Base-by-base conservation (phyloP, 345 rosid species). In the Gossypium mustelinum region DNA sequence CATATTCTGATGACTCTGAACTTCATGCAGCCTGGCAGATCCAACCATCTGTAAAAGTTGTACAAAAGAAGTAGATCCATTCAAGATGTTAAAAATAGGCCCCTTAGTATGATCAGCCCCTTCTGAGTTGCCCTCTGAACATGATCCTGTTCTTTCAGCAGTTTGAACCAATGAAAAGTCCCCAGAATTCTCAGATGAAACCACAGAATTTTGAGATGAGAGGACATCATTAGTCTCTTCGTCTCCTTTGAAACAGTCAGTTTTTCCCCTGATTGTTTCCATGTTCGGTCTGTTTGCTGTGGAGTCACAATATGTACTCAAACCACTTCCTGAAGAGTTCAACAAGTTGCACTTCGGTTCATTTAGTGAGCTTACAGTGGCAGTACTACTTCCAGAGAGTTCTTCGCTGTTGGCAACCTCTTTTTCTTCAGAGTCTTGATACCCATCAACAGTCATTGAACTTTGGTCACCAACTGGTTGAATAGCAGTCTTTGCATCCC, bases 1-100 rank as follows among this genome's bases (percentile, higher is more conserved):
- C 60, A 60, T 20, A 59, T 65, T 77, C 76, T 64, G 85, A 47
- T 65, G 82, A 74, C 59, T 66, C 47, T 61, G 65, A 68, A 74
- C 79, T 68, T 78, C 84, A 59, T 77, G 80, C 41, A 52, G 75
- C 71, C 54, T 73, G 72, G 77, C 63, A 45, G 85, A 81, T 70
- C 82, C 91, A 65, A 81, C 85, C 79, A 77, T 81, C n/a, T 80
- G 78, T 55, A 87, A 55, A 65, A 92, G 95, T 88, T 88, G 87
- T 85, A 84, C 12, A 61, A 79, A 91, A 25, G 94, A 84, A 54
- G 63, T 74, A 39, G 78, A 54, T 24, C 72, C 67, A 59, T 69
- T 72, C 29, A 76, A 79, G 78, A 79, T 71, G 67, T 64, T 73
- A 20, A 76, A n/a, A 60, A 72, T 67, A 58, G 64, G 56, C 44